phyloP scores from a whole-genome alignment of 148 eudicot genomes.

The Silene latifolia region DNA sequence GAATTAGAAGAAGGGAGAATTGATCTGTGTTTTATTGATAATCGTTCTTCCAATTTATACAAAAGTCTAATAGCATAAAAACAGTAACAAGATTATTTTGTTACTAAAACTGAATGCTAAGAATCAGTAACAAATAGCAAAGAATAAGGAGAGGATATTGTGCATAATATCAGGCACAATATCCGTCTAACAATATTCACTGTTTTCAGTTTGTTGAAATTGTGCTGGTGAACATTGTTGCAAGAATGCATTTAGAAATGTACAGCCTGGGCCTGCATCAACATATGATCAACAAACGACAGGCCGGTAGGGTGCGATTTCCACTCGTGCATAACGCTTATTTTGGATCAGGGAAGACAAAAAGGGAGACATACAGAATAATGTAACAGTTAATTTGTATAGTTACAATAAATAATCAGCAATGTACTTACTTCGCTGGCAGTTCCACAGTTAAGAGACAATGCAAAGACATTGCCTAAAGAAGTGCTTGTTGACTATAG shows the following conservation, averaged over 20 bases:
- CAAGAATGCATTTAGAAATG: too few species aligned
- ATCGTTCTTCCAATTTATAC: too few species aligned
- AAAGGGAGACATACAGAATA: neutral
- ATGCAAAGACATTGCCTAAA: slow-evolving; percentile 14
- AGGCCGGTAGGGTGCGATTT: neutral
- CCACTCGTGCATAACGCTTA: slow-evolving; percentile 6
- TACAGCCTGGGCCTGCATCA: too few species aligned
- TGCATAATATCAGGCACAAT: too few species aligned
- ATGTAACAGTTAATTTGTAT: neutral
- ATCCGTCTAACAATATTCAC: too few species aligned
- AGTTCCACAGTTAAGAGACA: slow-evolving; percentile 18
- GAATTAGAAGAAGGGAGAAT: too few species aligned
- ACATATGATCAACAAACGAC: neutral
- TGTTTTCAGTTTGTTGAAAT: neutral
- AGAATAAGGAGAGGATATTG: too few species aligned
- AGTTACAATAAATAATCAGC: neutral
- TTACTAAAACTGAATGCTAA: too few species aligned
- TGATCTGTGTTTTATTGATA: too few species aligned
- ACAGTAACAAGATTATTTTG: too few species aligned
- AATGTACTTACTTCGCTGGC: slow-evolving; percentile 18
- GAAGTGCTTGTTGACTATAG: neutral
- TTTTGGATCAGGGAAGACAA: slow-evolving; percentile 5
- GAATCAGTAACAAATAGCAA: too few species aligned
- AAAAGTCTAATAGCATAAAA: too few species aligned
- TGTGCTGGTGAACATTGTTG: neutral